These are phyloP conservation scores for Coemansia sp. DNA, from an alignment of 192 early-diverging fungal species.

Conservation along the genomic window DNA sequence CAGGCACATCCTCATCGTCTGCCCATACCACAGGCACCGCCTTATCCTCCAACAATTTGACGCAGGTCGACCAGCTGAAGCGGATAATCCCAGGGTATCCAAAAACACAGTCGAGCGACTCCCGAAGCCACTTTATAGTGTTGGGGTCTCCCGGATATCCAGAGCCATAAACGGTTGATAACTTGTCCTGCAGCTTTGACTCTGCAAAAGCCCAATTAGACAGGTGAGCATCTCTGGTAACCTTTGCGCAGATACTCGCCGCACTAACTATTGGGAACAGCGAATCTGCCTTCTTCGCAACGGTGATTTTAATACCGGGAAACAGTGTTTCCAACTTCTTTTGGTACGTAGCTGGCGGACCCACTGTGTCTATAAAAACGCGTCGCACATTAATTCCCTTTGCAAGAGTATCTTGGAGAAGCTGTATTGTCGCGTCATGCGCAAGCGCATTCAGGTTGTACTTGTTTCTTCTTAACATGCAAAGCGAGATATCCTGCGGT, in stretches of 20 bases:
- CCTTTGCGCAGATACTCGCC: constrained; percentile 95
- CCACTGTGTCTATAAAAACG: constrained; percentile 96
- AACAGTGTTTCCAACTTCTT: constrained; percentile 72
- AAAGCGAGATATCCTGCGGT: constrained; percentile 88
- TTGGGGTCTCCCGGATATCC: constrained; percentile 92
- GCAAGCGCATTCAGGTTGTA: constrained; percentile 93
- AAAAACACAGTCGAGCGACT: constrained; percentile 80
- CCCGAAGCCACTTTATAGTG: constrained; percentile 81
- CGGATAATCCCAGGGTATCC: constrained; percentile 89
- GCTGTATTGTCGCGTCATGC: constrained; percentile 87
- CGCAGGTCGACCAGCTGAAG: constrained; percentile 93
- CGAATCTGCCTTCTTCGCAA: constrained; percentile 93
- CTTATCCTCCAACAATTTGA: constrained; percentile 63
- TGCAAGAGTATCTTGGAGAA: constrained; percentile 67
- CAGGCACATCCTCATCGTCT: constrained; percentile 23
- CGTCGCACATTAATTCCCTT: constrained; percentile 63
- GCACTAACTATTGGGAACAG: constrained; percentile 93
- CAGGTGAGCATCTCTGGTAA: constrained; percentile 50
- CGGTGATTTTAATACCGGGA: constrained; percentile 74
- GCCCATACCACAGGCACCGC: constrained; percentile 26
- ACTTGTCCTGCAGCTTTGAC: constrained; percentile 22
- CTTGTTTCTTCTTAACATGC: constrained; percentile 82
- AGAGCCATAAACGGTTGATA: constrained; percentile 72
- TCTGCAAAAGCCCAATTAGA: constrained; percentile 49
- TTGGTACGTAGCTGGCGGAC: constrained; percentile 84